Evolutionary conservation across 805 yeast genomes (phyloP).

Genomic region (Komagataella populi): DNA sequence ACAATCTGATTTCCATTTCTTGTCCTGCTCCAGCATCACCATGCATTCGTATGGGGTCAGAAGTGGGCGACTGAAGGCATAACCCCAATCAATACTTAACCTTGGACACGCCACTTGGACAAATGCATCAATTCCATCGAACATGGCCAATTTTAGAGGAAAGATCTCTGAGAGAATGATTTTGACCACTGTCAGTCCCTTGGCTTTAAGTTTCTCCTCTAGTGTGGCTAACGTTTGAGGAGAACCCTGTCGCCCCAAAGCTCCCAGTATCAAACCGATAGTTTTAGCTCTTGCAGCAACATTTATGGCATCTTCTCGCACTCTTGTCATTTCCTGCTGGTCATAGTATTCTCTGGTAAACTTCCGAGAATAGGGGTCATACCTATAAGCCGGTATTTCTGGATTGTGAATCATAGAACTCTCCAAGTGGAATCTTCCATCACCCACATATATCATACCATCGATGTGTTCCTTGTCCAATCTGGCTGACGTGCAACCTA

Average conservation of each 20-base stretch:
- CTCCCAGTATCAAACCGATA: slow-evolving; percentile 82
- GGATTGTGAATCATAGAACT: slow-evolving; percentile 98
- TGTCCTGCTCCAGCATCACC: slow-evolving; percentile 71
- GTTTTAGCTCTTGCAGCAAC: slow-evolving; percentile 47
- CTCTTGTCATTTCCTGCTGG: slow-evolving; percentile 65
- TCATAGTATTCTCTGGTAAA: slow-evolving; percentile 85
- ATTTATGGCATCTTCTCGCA: slow-evolving; percentile 61
- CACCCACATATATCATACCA: slow-evolving; percentile 88
- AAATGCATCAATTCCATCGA: slow-evolving; percentile 88
- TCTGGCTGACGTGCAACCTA: slow-evolving; percentile 91
- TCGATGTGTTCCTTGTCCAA: slow-evolving; percentile 48
- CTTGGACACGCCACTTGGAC: slow-evolving; percentile 97
- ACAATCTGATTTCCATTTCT: slow-evolving; percentile 42
- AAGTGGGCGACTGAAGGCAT: slow-evolving; percentile 85
- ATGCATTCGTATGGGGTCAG: slow-evolving; percentile 93
- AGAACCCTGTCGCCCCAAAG: slow-evolving; percentile 92
- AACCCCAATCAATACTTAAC: slow-evolving; percentile 96
- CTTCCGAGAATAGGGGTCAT: slow-evolving; percentile 89
- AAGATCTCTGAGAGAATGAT: slow-evolving; percentile 86
- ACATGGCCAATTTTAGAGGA: slow-evolving; percentile 84
- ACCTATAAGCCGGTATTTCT: slow-evolving; percentile 77
- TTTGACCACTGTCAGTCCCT: slow-evolving; percentile 61
- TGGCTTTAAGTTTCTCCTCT: slow-evolving; percentile 34
- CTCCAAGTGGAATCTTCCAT: slow-evolving; percentile 92
- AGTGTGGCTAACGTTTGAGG: slow-evolving; percentile 59